These are phyloP conservation scores for Cladosporium sp. DNA, from an alignment of 2,329 filamentous ascomycete genomes.

Conservation along the genomic window DNA sequence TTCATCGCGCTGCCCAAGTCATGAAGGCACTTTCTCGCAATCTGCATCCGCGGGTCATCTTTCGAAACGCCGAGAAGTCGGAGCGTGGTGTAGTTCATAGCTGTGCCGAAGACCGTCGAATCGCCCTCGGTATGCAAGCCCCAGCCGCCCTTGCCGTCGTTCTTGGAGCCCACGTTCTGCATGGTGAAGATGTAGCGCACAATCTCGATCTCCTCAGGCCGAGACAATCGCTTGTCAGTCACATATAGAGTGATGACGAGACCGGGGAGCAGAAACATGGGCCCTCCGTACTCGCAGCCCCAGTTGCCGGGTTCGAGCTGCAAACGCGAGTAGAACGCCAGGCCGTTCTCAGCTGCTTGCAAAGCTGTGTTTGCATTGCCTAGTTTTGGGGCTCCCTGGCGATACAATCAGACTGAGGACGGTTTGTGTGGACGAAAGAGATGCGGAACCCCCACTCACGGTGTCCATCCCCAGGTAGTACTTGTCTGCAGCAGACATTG, in stretches of 20 bases:
- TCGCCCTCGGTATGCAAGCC: constrained; percentile 91
- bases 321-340: constrained; percentile 82
- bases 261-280: constrained; percentile 89
- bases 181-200: constrained; percentile 86
- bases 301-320: constrained; percentile 87
- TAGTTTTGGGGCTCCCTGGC: constrained; percentile 66
- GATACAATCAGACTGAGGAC: constrained; percentile 11
- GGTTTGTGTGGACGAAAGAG: background rate
- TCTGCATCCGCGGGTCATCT: constrained; percentile 78
- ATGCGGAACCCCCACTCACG: constrained; percentile 43
- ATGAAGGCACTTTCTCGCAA: constrained; percentile 75
- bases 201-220: constrained; percentile 76
- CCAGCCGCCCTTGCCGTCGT: constrained; percentile 87
- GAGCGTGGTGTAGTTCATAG: constrained; percentile 77
- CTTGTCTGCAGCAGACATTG: constrained; percentile 82
- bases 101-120: constrained; percentile 83
- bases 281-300: constrained; percentile 96
- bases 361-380: constrained; percentile 65
- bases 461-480: constrained; percentile 75
- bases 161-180: constrained; percentile 49
- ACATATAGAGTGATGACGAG: constrained; percentile 81
- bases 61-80: constrained; percentile 76
- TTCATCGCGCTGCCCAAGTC: constrained; percentile 77
- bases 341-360: constrained; percentile 72
- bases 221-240: constrained; percentile 79